Conservation (phyloP, 148 eudicot species). For the Camellia granthamiana region DNA sequence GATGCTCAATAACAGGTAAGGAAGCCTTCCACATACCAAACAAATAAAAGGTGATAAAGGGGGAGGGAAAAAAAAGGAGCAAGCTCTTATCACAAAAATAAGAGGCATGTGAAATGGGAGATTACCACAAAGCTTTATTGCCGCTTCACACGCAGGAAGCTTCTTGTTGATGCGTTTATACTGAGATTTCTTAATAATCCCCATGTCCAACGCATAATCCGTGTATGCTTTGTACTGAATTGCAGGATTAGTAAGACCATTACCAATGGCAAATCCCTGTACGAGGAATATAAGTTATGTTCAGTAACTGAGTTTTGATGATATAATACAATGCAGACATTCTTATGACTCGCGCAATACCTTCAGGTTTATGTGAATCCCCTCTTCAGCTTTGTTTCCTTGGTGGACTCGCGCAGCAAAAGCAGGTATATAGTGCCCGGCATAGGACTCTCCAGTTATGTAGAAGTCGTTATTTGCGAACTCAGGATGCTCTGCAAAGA, state of each 20-base stretch:
- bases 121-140: constrained; percentile 81
- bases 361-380: constrained; percentile 82
- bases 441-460: constrained; percentile 94
- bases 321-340: background rate
- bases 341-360: constrained; percentile 29
- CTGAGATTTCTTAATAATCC: constrained; percentile 56
- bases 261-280: constrained; percentile 93
- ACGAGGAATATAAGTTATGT: constrained; percentile 6
- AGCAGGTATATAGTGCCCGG: constrained; percentile 95
- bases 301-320: background rate
- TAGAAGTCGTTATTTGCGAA: constrained; percentile 70
- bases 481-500: constrained; percentile 75
- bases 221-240: constrained; percentile 86
- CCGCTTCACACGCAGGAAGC: constrained; percentile 75
- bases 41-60: background rate
- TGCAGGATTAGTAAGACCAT: constrained; percentile 80
- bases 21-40: background rate
- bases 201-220: constrained; percentile 88
- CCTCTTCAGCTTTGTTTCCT: constrained; percentile 72
- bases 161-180: constrained; percentile 60
- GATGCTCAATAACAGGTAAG: background rate
- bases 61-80: background rate
- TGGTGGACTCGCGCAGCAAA: constrained; percentile 80
- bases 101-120: background rate
- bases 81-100: background rate